phyloP scores from a whole-genome alignment of 2,329 filamentous ascomycete genomes.

The Paracorniculantispora psalliotae region DNA sequence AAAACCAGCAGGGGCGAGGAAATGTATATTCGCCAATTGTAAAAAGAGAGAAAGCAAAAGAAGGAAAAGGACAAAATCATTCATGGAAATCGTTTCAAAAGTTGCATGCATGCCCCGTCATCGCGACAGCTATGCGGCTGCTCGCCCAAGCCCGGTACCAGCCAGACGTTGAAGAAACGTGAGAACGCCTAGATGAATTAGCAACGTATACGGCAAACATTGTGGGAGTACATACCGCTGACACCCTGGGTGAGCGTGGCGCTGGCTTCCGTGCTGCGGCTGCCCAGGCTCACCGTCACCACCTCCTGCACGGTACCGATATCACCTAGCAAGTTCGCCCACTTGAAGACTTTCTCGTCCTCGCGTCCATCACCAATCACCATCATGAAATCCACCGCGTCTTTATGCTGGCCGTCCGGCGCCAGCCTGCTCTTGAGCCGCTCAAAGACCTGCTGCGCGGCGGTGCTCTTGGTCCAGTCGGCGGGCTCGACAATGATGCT shows the following conservation, averaged over 20 bases:
- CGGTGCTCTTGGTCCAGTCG: constrained; percentile 83
- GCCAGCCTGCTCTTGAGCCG: constrained; percentile 41
- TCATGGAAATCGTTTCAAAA: background rate
- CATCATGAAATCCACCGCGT: constrained; percentile 76
- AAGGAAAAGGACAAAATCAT: background rate
- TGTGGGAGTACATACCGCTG: constrained; percentile 58
- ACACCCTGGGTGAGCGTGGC: constrained; percentile 86
- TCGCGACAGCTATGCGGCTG: background rate
- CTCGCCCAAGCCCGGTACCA: constrained; percentile 14
- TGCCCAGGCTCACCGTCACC: constrained; percentile 80
- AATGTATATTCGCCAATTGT: background rate
- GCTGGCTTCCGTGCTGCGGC: constrained; percentile 80
- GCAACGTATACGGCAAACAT: background rate
- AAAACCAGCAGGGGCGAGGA: constrained; percentile 7
- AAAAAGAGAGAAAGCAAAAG: background rate
- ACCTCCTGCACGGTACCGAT: constrained; percentile 60
- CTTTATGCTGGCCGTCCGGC: constrained; percentile 25
- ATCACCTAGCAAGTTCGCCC: constrained; percentile 74
- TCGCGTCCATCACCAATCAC: constrained; percentile 88
- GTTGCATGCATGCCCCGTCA: background rate
- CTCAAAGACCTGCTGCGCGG: constrained; percentile 68
- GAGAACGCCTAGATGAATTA: constrained; percentile 19
- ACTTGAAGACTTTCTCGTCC: constrained; percentile 89
- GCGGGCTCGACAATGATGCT: constrained; percentile 80
- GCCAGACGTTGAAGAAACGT: constrained; percentile 25